Evolutionary conservation across 2,329 filamentous ascomycete species (phyloP).

Genomic region (Aspergillus floridensis): DNA sequence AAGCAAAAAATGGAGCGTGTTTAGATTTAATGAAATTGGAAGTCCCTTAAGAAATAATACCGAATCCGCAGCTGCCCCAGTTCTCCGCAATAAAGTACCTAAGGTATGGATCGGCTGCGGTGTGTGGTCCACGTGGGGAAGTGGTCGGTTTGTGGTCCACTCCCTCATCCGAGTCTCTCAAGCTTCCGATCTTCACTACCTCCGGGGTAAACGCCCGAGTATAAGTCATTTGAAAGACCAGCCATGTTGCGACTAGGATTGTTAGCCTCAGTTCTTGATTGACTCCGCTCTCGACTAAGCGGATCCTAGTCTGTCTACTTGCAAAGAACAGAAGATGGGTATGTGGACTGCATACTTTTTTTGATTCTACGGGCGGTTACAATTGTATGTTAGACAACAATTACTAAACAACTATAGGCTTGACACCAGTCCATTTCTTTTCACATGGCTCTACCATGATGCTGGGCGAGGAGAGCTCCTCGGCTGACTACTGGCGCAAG

Average conservation of each 20-base stretch:
- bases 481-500: conserved; percentile 64
- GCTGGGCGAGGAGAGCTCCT: conserved; percentile 62
- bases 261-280: background rate
- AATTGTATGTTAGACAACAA: background rate
- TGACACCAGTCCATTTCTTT: conserved; percentile 63
- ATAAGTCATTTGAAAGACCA: background rate
- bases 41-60: no score
- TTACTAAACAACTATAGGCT: conserved; percentile 9
- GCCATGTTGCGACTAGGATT: background rate
- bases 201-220: background rate
- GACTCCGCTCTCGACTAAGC: background rate
- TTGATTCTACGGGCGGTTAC: background rate
- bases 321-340: background rate
- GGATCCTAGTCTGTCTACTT: background rate
- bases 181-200: background rate
- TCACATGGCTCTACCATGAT: conserved; percentile 72
- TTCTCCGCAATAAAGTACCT: no score
- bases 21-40: no score
- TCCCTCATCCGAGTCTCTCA: background rate
- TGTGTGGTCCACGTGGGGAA: background rate
- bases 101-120: background rate
- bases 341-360: background rate
- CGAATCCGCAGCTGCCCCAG: no score
- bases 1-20: background rate
- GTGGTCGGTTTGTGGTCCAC: background rate